Conservation (phyloP, 2,329 filamentous ascomycete species). For the Chaetomium sp. region DNA sequence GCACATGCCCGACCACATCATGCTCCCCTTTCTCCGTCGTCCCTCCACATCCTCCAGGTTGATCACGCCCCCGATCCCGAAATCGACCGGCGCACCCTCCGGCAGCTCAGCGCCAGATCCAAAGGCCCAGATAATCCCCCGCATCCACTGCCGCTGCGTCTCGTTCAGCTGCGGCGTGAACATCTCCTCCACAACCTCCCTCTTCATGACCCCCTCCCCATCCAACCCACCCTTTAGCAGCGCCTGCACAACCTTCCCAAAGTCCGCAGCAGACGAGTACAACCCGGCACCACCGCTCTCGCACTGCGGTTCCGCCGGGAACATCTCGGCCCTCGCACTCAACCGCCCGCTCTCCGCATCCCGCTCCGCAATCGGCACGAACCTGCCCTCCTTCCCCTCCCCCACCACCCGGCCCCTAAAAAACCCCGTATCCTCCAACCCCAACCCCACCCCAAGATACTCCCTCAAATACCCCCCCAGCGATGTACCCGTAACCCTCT, state of each 20-base stretch:
- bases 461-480: slow-evolving; percentile 40
- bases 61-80: slow-evolving; percentile 46
- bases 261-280: slow-evolving; percentile 47
- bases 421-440: slow-evolving; percentile 36
- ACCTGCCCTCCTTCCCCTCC: slow-evolving; percentile 20
- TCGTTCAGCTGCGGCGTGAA: slow-evolving; percentile 47
- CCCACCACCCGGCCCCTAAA: slow-evolving; percentile 23
- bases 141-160: slow-evolving; percentile 35
- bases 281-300: slow-evolving; percentile 50
- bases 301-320: slow-evolving; percentile 40
- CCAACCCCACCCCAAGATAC: slow-evolving; percentile 36
- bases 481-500: slow-evolving; percentile 42
- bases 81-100: slow-evolving; percentile 39
- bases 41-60: slow-evolving; percentile 45
- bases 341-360: slow-evolving; percentile 26
- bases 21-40: slow-evolving; percentile 46
- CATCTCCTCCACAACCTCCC: slow-evolving; percentile 41
- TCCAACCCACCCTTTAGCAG: slow-evolving; percentile 36
- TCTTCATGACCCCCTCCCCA: slow-evolving; percentile 37
- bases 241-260: slow-evolving; percentile 41
- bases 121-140: slow-evolving; percentile 24
- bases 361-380: slow-evolving; percentile 27
- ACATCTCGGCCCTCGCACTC: neutral
- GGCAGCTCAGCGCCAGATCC: slow-evolving; percentile 45
- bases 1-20: slow-evolving; percentile 49